phyloP scores from a whole-genome alignment of 495 filamentous ascomycete species.

The Neurospora sp. region DNA sequence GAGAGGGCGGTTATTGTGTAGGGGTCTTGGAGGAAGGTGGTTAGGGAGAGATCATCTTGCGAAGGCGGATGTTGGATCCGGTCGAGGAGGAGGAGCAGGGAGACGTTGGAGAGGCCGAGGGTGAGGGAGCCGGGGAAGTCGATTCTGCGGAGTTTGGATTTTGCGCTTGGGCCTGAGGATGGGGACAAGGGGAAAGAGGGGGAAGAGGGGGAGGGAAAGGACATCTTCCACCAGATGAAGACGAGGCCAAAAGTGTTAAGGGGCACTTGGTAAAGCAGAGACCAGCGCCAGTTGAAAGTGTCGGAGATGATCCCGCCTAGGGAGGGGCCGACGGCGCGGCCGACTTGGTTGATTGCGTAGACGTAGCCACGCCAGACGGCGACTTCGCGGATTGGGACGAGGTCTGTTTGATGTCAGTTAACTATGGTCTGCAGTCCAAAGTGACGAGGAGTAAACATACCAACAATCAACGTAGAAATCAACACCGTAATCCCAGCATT shows the following conservation, averaged over 20 bases:
- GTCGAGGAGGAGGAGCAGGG: constrained; percentile 7
- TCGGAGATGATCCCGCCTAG: constrained; percentile 8
- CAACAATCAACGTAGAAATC: constrained; percentile 11
- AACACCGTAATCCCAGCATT: constrained; percentile 11
- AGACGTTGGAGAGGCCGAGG: constrained; percentile 6
- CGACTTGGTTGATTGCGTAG: constrained; percentile 11
- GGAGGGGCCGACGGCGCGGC: constrained; percentile 7
- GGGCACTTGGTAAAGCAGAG: constrained; percentile 8
- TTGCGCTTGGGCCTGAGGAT: neutral
- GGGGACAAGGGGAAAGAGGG: neutral
- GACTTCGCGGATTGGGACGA: constrained; percentile 9
- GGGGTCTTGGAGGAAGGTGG: neutral
- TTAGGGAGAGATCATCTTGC: neutral
- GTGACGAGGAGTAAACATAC: neutral
- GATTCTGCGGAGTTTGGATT: constrained; percentile 7
- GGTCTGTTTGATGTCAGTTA: neutral
- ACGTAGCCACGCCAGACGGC: constrained; percentile 13
- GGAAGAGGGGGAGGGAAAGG: neutral
- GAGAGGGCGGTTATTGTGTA: neutral
- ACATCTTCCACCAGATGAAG: constrained; percentile 11
- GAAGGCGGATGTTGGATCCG: neutral
- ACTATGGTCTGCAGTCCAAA: neutral
- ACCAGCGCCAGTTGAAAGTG: constrained; percentile 8
- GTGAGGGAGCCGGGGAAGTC: constrained; percentile 9
- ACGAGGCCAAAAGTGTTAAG: constrained; percentile 1